phyloP scores from a whole-genome alignment of 225 moss, liverwort and hornwort genomes.

The Ulota crispa region DNA sequence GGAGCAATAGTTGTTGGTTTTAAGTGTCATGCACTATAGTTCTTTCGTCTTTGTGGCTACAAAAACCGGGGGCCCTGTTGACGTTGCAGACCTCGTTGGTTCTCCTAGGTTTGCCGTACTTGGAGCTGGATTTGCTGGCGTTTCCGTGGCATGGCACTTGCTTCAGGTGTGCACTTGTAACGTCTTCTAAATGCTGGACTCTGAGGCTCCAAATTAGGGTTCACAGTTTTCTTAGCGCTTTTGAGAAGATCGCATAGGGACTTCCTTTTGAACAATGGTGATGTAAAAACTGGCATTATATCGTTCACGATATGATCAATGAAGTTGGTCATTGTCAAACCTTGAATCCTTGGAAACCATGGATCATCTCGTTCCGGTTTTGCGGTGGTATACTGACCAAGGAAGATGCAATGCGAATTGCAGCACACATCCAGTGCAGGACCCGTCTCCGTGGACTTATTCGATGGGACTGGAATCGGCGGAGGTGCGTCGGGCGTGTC shows the following conservation, averaged over 20 bases:
- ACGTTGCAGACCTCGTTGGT: not conserved
- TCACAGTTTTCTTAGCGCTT: not conserved
- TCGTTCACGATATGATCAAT: not conserved
- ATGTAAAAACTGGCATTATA: not conserved
- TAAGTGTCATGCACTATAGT: too few relatives aligned
- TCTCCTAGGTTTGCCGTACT: slow-evolving; percentile 82
- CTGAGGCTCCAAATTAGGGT: not conserved
- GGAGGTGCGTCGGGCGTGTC: slow-evolving; percentile 98
- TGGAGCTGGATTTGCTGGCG: slow-evolving; percentile 96
- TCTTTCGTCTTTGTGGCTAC: not conserved
- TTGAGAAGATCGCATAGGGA: not conserved
- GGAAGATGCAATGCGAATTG: slow-evolving; percentile 12
- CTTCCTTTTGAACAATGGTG: not conserved
- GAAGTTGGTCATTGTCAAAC: not conserved
- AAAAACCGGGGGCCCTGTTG: not conserved
- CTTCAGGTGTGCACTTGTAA: slow-evolving; percentile 59
- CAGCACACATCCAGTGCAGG: slow-evolving; percentile 69
- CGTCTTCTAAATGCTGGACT: not conserved
- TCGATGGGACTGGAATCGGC: slow-evolving; percentile 82
- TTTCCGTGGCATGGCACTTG: slow-evolving; percentile 98
- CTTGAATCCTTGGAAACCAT: not conserved
- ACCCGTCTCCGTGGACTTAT: slow-evolving; percentile 79
- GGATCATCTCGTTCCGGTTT: not conserved
- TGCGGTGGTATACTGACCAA: not conserved
- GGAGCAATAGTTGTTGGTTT: too few relatives aligned